A percentile compares a stretch with the other conserved stretches of the same genome.
Conservation (phyloP, 2,329 filamentous ascomycete species). For the Tolypocladium amazonense region DNA sequence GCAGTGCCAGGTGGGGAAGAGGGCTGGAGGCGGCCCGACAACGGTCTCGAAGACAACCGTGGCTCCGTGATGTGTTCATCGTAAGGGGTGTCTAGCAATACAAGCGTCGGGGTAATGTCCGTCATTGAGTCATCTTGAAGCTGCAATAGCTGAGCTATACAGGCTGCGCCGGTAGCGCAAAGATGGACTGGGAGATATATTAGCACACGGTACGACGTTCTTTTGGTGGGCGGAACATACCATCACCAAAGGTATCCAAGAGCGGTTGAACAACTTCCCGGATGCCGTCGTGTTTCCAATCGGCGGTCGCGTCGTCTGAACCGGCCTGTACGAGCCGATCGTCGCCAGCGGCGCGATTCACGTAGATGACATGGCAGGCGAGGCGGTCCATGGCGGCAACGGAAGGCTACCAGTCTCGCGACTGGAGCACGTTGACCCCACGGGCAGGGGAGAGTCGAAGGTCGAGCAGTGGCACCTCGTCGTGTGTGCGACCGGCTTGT, state of each 20-base stretch:
- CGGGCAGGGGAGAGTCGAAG: slow-evolving; percentile 11
- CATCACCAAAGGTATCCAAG: slow-evolving; percentile 43
- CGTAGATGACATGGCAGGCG: slow-evolving; percentile 49
- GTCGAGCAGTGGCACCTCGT: background rate
- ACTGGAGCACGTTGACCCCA: slow-evolving; percentile 48
- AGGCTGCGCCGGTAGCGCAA: slow-evolving; percentile 41
- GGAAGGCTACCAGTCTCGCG: slow-evolving; percentile 48
- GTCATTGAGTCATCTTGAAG: slow-evolving; percentile 41
- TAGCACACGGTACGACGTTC: slow-evolving; percentile 4
- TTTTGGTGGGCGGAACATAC: slow-evolving; percentile 20
- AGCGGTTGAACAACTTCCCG: slow-evolving; percentile 37
- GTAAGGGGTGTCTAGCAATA: slow-evolving; percentile 45
- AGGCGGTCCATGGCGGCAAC: slow-evolving; percentile 46
- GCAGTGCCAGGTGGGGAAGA: slow-evolving; percentile 19
- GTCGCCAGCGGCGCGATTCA: slow-evolving; percentile 41
- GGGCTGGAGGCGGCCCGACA: slow-evolving; percentile 35
- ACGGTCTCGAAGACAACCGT: slow-evolving; percentile 22
- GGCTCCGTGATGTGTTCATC: slow-evolving; percentile 33
- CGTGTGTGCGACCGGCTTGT: background rate
- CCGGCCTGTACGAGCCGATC: slow-evolving; percentile 30
- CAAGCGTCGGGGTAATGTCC: slow-evolving; percentile 44
- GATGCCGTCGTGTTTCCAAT: slow-evolving; percentile 28
- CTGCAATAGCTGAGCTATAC: slow-evolving; percentile 40
- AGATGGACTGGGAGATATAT: slow-evolving; percentile 34
- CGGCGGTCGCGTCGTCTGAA: slow-evolving; percentile 7